Evolutionary conservation across 1,284 basidiomycete genomes (phyloP), one percentile per base, ranked within the genome.

Genomic region (Sporisorium sorghi): DNA sequence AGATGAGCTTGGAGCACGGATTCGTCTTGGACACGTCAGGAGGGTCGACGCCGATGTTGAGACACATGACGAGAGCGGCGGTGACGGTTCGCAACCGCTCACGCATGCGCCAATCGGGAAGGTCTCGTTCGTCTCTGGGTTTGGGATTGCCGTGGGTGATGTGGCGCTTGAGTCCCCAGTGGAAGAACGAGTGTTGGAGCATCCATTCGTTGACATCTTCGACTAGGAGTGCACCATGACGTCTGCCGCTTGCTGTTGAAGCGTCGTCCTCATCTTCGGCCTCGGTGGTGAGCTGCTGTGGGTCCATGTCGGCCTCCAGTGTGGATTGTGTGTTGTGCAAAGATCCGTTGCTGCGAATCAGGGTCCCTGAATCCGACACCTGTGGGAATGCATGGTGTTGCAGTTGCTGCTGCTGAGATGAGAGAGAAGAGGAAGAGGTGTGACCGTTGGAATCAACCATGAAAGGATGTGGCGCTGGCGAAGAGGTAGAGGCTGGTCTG

Each of bases 11-110:
- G 0, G 96, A 94, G 82, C 94, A 97, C 1, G 96, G 97, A 75
- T 92, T 93, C 10, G 97, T 98, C 88, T 98, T 99, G 86, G 97
- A 92, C 51, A 97, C 88, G 82, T 99, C 96, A 62, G 96, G 96
- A 17, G 96, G 96, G 82, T 99, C 96, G 43, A 97, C 94, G 59
- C 97, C 95, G 82, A 99, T 93, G 86, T 99, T 98, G 46, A 99
- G 88, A 83, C 96, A 99, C 71, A 98, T 88, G 15, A 97, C 92
- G n/a, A 99, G 88, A 0, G 92, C 93, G 1, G 93, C 96, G 47
- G 93, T 91, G 26, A 93, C 91, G 0, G 95, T 98, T 17, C 85
- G 84, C 92, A 93, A 70, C 90, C 92, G 17, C 91, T 89, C 76
- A 91, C 90, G 93, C 94, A 97, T 82, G 47, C 84, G 61, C 88